These are phyloP conservation scores for Suillus tomentosus DNA, from an alignment of 768 basidiomycete species.

Conservation along the genomic window DNA sequence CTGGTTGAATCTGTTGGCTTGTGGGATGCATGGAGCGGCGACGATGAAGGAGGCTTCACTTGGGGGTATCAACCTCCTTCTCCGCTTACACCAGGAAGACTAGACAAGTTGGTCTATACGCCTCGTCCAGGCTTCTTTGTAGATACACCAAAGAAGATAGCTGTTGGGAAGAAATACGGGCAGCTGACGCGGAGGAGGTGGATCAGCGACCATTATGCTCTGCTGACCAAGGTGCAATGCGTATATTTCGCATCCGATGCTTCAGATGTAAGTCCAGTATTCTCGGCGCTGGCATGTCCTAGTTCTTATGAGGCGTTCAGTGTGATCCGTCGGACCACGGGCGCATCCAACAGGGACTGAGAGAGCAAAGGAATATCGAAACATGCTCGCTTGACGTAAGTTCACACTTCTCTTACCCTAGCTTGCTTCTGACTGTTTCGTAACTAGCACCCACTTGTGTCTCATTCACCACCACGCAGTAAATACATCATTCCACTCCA, in stretches of 20 bases:
- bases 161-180: slow-evolving; percentile 47
- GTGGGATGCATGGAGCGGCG: slow-evolving; percentile 53
- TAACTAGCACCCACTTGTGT: not conserved
- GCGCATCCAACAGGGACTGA: not conserved
- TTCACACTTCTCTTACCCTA: not conserved
- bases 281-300: not conserved
- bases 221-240: slow-evolving; percentile 36
- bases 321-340: not conserved
- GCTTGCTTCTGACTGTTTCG: not conserved
- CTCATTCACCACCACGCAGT: slow-evolving; percentile 2
- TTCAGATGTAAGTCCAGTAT: not conserved
- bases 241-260: slow-evolving; percentile 6
- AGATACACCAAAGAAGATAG: slow-evolving; percentile 50
- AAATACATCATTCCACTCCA: slow-evolving; percentile 1
- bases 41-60: slow-evolving; percentile 46
- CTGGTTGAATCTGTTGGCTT: slow-evolving; percentile 47
- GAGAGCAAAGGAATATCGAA: slow-evolving; percentile 3
- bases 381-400: slow-evolving; percentile 5
- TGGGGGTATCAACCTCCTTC: slow-evolving; percentile 61
- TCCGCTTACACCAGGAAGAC: slow-evolving; percentile 46
- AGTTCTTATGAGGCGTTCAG: slow-evolving; percentile 1
- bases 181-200: slow-evolving; percentile 35
- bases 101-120: slow-evolving; percentile 63
- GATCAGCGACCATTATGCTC: slow-evolving; percentile 65
- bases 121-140: slow-evolving; percentile 46